Conservation (phyloP, 805 yeast genomes). For the Brettanomyces naardenensis region DNA sequence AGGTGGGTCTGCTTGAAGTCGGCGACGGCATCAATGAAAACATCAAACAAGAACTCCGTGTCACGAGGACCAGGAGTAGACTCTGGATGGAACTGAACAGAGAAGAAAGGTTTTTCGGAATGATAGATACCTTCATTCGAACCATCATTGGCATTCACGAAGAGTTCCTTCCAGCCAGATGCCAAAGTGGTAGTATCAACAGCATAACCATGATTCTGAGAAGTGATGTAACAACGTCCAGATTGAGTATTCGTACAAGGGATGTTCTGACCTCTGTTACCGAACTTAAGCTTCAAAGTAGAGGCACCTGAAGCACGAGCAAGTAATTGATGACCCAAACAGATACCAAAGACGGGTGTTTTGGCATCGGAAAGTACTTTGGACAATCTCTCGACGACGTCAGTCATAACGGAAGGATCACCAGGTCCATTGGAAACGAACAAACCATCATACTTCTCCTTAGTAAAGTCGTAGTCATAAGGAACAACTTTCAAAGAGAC, state of each 20-base stretch:
- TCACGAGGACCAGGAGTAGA: conserved; percentile 99
- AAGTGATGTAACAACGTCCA: conserved; percentile 96
- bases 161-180: conserved; percentile 85
- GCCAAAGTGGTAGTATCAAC: conserved; percentile 76
- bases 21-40: conserved; percentile 74
- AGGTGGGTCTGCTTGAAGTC: conserved; percentile 49
- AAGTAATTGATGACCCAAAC: conserved; percentile 95
- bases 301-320: conserved; percentile 95
- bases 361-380: conserved; percentile 53
- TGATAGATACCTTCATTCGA: conserved; percentile 98
- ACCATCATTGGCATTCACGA: conserved; percentile 92
- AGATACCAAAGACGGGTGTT: conserved; percentile 94
- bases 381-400: conserved; percentile 53
- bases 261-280: conserved; percentile 99
- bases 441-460: conserved; percentile 86
- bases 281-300: conserved; percentile 86
- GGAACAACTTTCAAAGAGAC: conserved; percentile 95
- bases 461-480: conserved; percentile 80
- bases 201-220: conserved; percentile 98
- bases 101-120: conserved; percentile 79
- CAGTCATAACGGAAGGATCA: conserved; percentile 84
- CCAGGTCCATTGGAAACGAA: conserved; percentile 99
- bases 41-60: conserved; percentile 94
- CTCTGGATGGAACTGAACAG: conserved; percentile 99
- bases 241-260: conserved; percentile 79